A percentile compares a stretch with the other conserved stretches of the same genome.
These are phyloP conservation scores for Vickermania ingenoplastis DNA, from an alignment of 208 protist genomes.

Conservation along the genomic window DNA sequence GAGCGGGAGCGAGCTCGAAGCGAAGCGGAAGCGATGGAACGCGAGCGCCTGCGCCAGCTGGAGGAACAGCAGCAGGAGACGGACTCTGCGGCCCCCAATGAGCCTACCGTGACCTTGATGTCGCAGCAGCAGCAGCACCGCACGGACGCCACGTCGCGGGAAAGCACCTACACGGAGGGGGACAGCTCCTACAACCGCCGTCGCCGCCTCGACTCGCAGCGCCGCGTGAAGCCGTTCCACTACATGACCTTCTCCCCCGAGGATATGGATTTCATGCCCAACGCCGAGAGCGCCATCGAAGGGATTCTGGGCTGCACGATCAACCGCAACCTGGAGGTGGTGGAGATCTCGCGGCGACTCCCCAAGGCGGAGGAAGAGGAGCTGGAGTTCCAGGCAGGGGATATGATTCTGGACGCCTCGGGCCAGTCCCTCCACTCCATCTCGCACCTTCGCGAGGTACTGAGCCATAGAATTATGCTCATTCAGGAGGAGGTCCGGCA, in stretches of 20 bases:
- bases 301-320: slow-evolving; percentile 75
- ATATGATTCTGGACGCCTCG: slow-evolving; percentile 82
- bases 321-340: slow-evolving; percentile 84
- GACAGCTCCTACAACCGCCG: slow-evolving; percentile 18
- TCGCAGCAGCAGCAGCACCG: neutral
- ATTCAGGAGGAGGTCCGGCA: slow-evolving; percentile 68
- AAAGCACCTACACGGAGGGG: slow-evolving; percentile 15
- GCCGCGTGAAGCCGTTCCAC: slow-evolving; percentile 68
- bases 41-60: slow-evolving; percentile 41
- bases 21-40: slow-evolving; percentile 70
- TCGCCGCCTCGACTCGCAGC: slow-evolving; percentile 29
- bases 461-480: slow-evolving; percentile 65
- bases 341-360: slow-evolving; percentile 55
- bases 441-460: slow-evolving; percentile 77
- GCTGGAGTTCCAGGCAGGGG: slow-evolving; percentile 75
- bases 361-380: slow-evolving; percentile 55
- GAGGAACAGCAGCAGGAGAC: slow-evolving; percentile 64
- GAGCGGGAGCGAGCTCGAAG: slow-evolving; percentile 21
- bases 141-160: slow-evolving; percentile 6
- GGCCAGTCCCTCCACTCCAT: slow-evolving; percentile 76
- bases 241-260: slow-evolving; percentile 81
- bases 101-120: slow-evolving; percentile 29
- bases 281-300: slow-evolving; percentile 61
- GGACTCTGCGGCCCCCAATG: slow-evolving; percentile 43
- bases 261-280: slow-evolving; percentile 80